Percentiles rank a stretch among this genome's conserved stretches.
Conservation (phyloP, 495 filamentous ascomycete genomes). For the Lasiosphaeria miniovina region DNA sequence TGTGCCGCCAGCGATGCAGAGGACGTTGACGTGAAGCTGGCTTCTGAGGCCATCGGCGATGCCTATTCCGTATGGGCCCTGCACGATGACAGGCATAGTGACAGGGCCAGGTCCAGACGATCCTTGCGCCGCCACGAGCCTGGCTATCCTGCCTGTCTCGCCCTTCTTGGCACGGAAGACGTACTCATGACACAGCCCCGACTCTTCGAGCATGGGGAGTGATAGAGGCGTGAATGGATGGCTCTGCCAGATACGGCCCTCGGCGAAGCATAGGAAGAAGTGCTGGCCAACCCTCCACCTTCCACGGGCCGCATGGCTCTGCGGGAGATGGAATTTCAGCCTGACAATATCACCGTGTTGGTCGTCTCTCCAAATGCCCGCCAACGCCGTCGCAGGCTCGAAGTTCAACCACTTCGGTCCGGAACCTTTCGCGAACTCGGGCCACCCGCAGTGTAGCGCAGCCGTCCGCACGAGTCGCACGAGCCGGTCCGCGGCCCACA, state of each 20-base stretch:
- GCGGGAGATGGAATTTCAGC: constrained; percentile 54
- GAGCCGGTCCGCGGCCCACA: constrained; percentile 55
- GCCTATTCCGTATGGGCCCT: constrained; percentile 57
- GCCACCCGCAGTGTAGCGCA: constrained; percentile 51
- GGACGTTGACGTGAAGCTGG: constrained; percentile 53
- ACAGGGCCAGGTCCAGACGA: too few species aligned
- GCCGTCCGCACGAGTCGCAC: constrained; percentile 48
- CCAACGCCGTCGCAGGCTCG: constrained; percentile 43
- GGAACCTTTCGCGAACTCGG: constrained; percentile 2
- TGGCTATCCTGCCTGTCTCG: constrained; percentile 54
- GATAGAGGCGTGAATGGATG: constrained; percentile 65
- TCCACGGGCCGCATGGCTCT: constrained; percentile 34
- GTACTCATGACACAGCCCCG: constrained; percentile 52
- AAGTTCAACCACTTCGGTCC: constrained; percentile 43
- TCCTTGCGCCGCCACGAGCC: constrained; percentile 36
- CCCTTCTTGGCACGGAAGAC: constrained; percentile 59
- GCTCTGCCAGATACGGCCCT: constrained; percentile 60
- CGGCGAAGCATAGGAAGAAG: constrained; percentile 61
- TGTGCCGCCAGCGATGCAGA: constrained; percentile 63
- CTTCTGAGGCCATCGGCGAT: constrained; percentile 39
- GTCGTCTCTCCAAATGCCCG: constrained; percentile 47
- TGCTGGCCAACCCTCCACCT: constrained; percentile 64
- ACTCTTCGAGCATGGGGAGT: constrained; percentile 36
- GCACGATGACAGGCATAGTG: constrained; percentile 52
- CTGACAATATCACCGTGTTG: constrained; percentile 53